Evolutionary conservation across 495 filamentous ascomycete genomes (phyloP), one percentile per base, ranked within the genome.

Genomic region (Pyrenula massariospora): DNA sequence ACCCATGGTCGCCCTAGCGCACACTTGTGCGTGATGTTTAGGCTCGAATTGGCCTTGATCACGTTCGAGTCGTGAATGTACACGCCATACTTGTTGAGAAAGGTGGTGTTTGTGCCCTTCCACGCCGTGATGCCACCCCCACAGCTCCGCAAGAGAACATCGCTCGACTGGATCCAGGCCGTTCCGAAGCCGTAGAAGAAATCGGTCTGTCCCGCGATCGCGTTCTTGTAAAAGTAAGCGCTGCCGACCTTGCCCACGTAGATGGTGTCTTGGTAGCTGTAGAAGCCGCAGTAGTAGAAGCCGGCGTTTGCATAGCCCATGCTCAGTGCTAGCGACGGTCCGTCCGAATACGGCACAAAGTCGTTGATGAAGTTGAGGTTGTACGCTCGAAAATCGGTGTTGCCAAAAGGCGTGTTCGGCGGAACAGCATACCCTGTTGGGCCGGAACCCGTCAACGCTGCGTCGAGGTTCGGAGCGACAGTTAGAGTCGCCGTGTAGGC

Each of bases 21-120:
- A 64, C 82, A 85, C 56, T 73, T 61, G 0, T 73, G 75, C 25
- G 59, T 60, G 56, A 82, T 81, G 0, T 58, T 56, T 1, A 83
- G 62, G 22, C 74, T 76, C 21, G 68, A 54, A 60, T 85, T 83
- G 53, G 75, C 77, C 0, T 76, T 76, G 2, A 63, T 60, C 23
- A 81, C 66, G 25, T 60, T 66, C 22, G 74, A 78, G 55, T 77
- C 70, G 47, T 73, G 66, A 57, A 85, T 77, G 65, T 84, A 85
- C 19, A 81, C 71, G 24, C 81, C 81, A 66, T 82, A 85, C 56
- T 81, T 82, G 65, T 85, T 85, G 3, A 60, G 60, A 57, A 78
- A 81, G 22, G 79, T 83, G 0, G 80, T 84, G 65, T 85, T 85
- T 1, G 75, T 80, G 12, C 80, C 81, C 55, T 85, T 85, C 82